phyloP scores from a whole-genome alignment of 1,139 yeast genomes.

The Kurtzmaniella quercitrusa region DNA sequence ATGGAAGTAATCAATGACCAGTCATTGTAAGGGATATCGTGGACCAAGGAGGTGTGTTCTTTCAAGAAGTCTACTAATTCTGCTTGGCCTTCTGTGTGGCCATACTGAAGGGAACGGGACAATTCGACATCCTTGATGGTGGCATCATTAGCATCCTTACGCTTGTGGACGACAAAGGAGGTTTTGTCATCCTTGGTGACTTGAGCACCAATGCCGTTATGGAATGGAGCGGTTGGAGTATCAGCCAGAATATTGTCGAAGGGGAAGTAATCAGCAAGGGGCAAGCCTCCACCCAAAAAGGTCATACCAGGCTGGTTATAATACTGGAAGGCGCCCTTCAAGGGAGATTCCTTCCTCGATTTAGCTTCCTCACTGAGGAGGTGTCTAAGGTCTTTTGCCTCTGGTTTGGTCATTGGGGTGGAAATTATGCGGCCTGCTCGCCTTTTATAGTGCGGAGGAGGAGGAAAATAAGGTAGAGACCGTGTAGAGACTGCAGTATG shows the following conservation, averaged over 20 bases:
- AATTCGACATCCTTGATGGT: slow-evolving; percentile 61
- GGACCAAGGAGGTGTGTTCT: slow-evolving; percentile 75
- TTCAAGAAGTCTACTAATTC: slow-evolving; percentile 63
- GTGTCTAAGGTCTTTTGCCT: slow-evolving; percentile 68
- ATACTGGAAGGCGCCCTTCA: slow-evolving; percentile 81
- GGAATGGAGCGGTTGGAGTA: slow-evolving; percentile 74
- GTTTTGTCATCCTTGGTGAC: slow-evolving; percentile 50
- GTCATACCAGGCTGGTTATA: slow-evolving; percentile 71
- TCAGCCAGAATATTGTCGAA: slow-evolving; percentile 70
- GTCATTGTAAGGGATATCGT: slow-evolving; percentile 58
- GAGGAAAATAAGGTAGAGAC: no score
- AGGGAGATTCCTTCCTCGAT: slow-evolving; percentile 71
- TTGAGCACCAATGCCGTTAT: slow-evolving; percentile 68
- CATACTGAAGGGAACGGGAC: slow-evolving; percentile 87
- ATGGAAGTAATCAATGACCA: slow-evolving; percentile 57
- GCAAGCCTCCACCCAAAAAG: slow-evolving; percentile 94
- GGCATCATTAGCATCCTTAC: slow-evolving; percentile 29
- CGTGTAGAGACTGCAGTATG: no score
- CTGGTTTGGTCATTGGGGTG: slow-evolving; percentile 14
- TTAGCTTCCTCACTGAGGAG: slow-evolving; percentile 75
- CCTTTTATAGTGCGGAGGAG: not conserved
- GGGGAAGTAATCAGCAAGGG: slow-evolving; percentile 87
- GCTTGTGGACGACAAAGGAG: slow-evolving; percentile 41
- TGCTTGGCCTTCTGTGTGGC: slow-evolving; percentile 74
- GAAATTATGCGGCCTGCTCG: not conserved